A percentile compares a stretch with the other conserved stretches of the same genome.
Conservation (phyloP, 2,329 filamentous ascomycete species). For the Paraconiothyrium sp. region DNA sequence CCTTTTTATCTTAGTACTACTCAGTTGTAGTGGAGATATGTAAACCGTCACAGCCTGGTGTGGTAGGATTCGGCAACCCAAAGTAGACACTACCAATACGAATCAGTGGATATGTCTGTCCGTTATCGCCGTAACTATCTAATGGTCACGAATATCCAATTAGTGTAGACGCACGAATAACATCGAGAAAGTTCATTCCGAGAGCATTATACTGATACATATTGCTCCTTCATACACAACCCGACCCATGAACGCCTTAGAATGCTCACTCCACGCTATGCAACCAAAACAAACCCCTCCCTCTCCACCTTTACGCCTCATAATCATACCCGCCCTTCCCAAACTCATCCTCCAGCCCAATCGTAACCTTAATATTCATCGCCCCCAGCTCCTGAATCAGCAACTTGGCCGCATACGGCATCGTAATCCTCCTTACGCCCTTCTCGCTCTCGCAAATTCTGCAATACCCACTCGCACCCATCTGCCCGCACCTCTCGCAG, state of each 20-base stretch:
- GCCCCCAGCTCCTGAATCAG: slow-evolving; percentile 94
- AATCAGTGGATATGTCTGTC: too few species aligned
- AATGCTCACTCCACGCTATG: slow-evolving; percentile 15
- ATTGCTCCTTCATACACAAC: not conserved
- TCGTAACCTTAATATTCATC: slow-evolving; percentile 96
- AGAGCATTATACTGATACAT: too few species aligned
- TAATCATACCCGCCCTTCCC: slow-evolving; percentile 20
- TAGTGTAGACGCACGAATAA: too few species aligned
- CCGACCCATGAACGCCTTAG: not conserved
- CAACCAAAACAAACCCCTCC: not conserved
- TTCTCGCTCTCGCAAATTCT: slow-evolving; percentile 88
- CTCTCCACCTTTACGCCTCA: not conserved
- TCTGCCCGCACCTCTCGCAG: slow-evolving; percentile 91
- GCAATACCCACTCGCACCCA: slow-evolving; percentile 95
- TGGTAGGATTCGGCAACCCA: too few species aligned
- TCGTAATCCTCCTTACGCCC: slow-evolving; percentile 89
- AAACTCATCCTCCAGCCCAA: slow-evolving; percentile 95
- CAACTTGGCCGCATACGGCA: slow-evolving; percentile 97
- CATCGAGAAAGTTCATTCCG: too few species aligned
- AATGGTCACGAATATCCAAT: too few species aligned
- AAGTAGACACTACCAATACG: too few species aligned
- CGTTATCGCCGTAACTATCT: too few species aligned
- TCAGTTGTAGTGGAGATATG: too few species aligned
- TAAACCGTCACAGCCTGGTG: too few species aligned
- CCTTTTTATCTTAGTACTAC: too few species aligned